These are phyloP conservation scores for Dacryopinax spathularia DNA, from an alignment of 768 basidiomycete species.

Conservation along the genomic window DNA sequence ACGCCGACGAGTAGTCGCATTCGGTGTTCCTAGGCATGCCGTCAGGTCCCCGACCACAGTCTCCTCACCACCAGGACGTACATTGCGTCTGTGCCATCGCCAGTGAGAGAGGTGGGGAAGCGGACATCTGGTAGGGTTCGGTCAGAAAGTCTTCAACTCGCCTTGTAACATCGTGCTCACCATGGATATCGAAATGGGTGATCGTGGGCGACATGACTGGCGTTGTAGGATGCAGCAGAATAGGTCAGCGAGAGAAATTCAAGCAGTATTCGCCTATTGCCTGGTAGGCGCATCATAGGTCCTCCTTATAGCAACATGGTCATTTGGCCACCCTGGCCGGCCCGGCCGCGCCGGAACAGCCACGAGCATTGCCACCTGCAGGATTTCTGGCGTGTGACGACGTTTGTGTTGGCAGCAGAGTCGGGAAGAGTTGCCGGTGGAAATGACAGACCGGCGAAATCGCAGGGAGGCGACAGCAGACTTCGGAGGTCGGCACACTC, in stretches of 20 bases:
- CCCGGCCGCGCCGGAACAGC: background rate
- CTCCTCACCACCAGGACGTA: background rate
- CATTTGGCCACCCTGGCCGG: background rate
- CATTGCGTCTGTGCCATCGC: conserved; percentile 30
- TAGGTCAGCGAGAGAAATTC: background rate
- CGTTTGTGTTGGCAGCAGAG: too few species aligned
- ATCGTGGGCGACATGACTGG: conserved; percentile 8
- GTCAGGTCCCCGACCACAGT: background rate
- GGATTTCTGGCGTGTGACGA: background rate
- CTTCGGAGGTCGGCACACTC: too few species aligned
- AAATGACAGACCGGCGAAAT: background rate
- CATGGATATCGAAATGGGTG: conserved; percentile 9
- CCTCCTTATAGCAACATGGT: background rate
- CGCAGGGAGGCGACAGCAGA: background rate
- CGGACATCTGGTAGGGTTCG: conserved; percentile 12
- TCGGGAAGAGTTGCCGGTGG: too few species aligned
- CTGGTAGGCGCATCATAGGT: background rate
- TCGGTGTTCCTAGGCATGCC: conserved; percentile 21
- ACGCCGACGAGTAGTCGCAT: conserved; percentile 30
- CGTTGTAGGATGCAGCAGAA: background rate
- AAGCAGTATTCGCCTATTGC: background rate
- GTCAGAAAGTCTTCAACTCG: background rate
- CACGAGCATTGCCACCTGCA: background rate
- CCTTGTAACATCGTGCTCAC: background rate
- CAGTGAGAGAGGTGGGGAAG: conserved; percentile 28